Conservation (phyloP, 1,139 yeast genomes). For the Lodderomyces pseudojiufengensis region DNA sequence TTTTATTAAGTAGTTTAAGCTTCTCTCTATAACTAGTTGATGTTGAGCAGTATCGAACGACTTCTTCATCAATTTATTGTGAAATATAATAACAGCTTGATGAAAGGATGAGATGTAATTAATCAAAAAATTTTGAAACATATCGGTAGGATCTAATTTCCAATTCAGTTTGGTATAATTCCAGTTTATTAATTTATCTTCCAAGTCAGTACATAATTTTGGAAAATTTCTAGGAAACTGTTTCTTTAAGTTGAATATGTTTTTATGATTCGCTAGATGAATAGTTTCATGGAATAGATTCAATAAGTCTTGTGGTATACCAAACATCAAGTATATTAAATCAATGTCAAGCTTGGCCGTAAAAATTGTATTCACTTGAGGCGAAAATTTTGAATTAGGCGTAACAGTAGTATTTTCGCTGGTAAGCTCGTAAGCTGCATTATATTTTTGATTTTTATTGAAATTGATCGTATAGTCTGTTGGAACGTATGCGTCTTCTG, state of each 20-base stretch:
- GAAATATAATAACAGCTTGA: conserved; percentile 42
- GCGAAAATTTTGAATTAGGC: conserved; percentile 1
- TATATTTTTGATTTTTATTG: conserved; percentile 12
- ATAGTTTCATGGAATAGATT: conserved; percentile 44
- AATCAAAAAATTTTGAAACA: conserved; percentile 36
- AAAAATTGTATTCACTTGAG: conserved; percentile 6
- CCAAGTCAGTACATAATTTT: conserved; percentile 50
- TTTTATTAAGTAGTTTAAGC: conserved; percentile 30
- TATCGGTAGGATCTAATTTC: conserved; percentile 26
- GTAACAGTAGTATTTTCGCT: background rate
- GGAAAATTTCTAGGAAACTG: conserved; percentile 56
- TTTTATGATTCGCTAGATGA: conserved; percentile 50
- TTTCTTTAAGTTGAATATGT: conserved; percentile 41
- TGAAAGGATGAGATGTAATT: conserved; percentile 41
- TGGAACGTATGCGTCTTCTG: conserved; percentile 15
- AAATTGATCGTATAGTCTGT: conserved; percentile 25
- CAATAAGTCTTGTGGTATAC: conserved; percentile 45
- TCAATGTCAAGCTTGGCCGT: conserved; percentile 14
- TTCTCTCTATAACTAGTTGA: conserved; percentile 31
- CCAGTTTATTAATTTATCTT: conserved; percentile 48
- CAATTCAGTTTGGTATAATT: conserved; percentile 29
- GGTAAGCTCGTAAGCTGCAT: conserved; percentile 6
- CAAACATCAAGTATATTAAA: conserved; percentile 41
- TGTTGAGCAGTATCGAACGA: conserved; percentile 29
- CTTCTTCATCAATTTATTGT: conserved; percentile 38